Evolutionary conservation across 441 rosid species (phyloP).

Genomic region (Aleurites moluccanus): DNA sequence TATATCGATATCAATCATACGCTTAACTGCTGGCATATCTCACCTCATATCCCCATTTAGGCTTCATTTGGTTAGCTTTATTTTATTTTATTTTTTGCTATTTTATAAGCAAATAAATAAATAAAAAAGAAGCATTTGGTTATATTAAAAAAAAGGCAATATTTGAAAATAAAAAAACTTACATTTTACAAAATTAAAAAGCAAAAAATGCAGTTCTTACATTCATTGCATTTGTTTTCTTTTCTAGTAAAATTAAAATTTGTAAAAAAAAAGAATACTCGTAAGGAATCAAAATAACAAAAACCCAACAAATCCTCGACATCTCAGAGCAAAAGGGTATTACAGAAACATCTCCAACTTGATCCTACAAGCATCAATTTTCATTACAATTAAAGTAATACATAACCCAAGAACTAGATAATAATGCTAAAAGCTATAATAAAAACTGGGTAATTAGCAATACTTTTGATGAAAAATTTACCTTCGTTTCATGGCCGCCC

Average conservation of each 20-base stretch:
- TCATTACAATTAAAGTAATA: neutral
- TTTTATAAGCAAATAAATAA: too few relatives aligned
- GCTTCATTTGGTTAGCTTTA: too few relatives aligned
- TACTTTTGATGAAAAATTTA: conserved; percentile 4
- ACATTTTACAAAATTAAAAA: neutral
- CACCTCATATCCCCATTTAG: neutral
- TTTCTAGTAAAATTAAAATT: neutral
- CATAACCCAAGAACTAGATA: neutral
- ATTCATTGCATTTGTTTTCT: neutral
- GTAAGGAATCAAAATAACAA: too few relatives aligned
- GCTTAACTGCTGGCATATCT: neutral
- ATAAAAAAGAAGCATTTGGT: neutral
- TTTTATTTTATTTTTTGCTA: too few relatives aligned
- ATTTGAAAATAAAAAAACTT: neutral
- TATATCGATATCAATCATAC: neutral
- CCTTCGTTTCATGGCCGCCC: conserved; percentile 49
- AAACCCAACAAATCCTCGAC: neutral
- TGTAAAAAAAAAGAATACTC: too few relatives aligned
- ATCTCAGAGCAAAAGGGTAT: too few relatives aligned
- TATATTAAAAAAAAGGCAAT: neutral
- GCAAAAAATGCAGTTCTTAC: neutral
- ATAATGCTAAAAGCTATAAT: neutral
- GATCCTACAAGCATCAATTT: neutral
- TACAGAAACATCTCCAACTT: neutral
- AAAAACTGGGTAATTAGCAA: neutral